Base-by-base conservation (phyloP, 1,284 basidiomycete genomes). In the Ustilago hordei region DNA sequence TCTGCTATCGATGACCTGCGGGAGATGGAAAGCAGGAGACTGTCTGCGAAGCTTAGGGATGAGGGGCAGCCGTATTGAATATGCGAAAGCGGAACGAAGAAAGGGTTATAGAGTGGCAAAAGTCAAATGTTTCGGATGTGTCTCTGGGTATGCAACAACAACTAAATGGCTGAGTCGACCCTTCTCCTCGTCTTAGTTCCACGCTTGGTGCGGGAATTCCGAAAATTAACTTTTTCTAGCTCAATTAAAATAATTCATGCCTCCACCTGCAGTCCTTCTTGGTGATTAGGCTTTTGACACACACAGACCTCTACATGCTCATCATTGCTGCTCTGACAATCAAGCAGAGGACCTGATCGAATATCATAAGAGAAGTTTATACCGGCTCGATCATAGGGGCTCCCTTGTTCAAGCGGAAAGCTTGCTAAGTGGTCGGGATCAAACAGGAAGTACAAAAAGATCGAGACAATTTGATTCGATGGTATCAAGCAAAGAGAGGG, bases 161-260 rank as follows among this genome's bases (percentile, higher is more conserved):
- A 34, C 23, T 28, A 64, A 64, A 58, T 55, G 38, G 67, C 67
- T 69, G 67, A 69, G 67, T 69, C 67, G 60, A 60, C 54, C 47
- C 34, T 3, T 55, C 55, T 45, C 52, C 47, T 60, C 39, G 0
- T 54, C 53, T 60, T 43, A 34, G 54, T 67, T 66, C 57, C 38
- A 48, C 28, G 47, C 28, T 53, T 38, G 31, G 43, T 41, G 48
- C 63, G 17, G 54, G 13, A 31, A 28, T 62, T 54, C 47, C n/a
- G 7, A 13, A 17, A 15, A 23, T 50, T 52, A 8, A 8, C 2
- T 13, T 32, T 50, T 50, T 50, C 38, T 52, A 43, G 15, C n/a
- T 39, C 11, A 39, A 6, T 17, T 43, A 15, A 63, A 56, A 54
- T 54, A 39, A 6, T 17, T 43, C 28, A 63, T 63, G 61, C 61